Conservation (phyloP, 768 basidiomycete genomes). For the Termitomyces sp. region DNA sequence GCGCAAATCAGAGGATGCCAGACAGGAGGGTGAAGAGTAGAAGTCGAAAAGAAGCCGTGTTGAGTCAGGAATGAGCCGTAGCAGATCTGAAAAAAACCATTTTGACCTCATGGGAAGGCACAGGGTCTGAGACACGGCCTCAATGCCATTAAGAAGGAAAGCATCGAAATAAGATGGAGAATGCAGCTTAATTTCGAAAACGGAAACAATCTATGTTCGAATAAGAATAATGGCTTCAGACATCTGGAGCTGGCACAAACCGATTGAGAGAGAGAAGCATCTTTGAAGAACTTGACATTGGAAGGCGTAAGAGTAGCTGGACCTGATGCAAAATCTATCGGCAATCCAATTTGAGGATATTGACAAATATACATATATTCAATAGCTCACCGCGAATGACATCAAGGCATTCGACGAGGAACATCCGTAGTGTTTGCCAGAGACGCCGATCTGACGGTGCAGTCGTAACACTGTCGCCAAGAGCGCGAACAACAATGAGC, state of each 20-base stretch:
- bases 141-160: constrained; percentile 44
- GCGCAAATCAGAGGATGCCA: constrained; percentile 29
- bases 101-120: constrained; percentile 40
- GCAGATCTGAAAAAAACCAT: constrained; percentile 49
- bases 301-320: constrained; percentile 32
- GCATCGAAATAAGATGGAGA: constrained; percentile 38
- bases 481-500: constrained; percentile 41
- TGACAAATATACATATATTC: constrained; percentile 1
- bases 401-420: constrained; percentile 40
- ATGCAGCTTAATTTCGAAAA: constrained; percentile 27
- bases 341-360: constrained; percentile 1
- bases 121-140: constrained; percentile 40
- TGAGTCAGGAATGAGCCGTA: constrained; percentile 38
- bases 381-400: constrained; percentile 37
- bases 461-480: constrained; percentile 37
- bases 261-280: constrained; percentile 30
- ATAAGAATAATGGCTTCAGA: neutral
- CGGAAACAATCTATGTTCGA: constrained; percentile 21
- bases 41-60: constrained; percentile 39
- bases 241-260: constrained; percentile 9
- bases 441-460: constrained; percentile 28
- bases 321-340: constrained; percentile 31
- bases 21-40: constrained; percentile 37
- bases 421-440: constrained; percentile 40
- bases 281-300: constrained; percentile 37